Percentiles rank a stretch among this genome's conserved stretches.
Evolutionary conservation across 495 filamentous ascomycete genomes (phyloP).

Genomic region (Echria macrotheca): DNA sequence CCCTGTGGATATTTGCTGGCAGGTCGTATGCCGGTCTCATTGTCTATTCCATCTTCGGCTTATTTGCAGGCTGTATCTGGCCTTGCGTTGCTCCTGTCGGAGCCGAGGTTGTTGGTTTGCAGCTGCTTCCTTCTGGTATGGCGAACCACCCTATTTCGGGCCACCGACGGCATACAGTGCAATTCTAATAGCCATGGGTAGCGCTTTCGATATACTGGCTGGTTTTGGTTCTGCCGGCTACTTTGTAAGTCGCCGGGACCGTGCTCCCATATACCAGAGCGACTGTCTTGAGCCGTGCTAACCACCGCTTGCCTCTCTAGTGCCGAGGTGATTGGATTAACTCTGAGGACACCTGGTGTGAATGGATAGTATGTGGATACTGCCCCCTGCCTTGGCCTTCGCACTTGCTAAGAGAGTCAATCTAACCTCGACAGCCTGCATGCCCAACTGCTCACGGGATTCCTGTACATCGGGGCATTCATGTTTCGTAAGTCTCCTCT

Average conservation of each 20-base stretch:
- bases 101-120: constrained; percentile 71
- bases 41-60: constrained; percentile 66
- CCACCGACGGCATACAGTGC: background rate
- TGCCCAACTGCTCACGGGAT: constrained; percentile 37
- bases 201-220: constrained; percentile 73
- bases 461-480: constrained; percentile 35
- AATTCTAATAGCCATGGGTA: constrained; percentile 10
- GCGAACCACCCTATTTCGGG: background rate
- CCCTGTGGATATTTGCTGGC: constrained; percentile 63
- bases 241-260: constrained; percentile 48
- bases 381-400: too few relatives aligned
- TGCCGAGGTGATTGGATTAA: constrained; percentile 69
- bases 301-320: too few relatives aligned
- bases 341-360: constrained; percentile 47
- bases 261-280: too few relatives aligned
- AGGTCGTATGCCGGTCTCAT: constrained; percentile 60
- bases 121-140: constrained; percentile 59
- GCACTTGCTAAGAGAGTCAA: too few relatives aligned
- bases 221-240: constrained; percentile 63
- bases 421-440: too few relatives aligned
- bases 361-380: too few relatives aligned
- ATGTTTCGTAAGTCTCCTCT: constrained; percentile 27
- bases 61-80: constrained; percentile 67
- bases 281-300: too few relatives aligned
- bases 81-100: constrained; percentile 56